Evolutionary conservation across 1,284 basidiomycete species (phyloP), one percentile per base, ranked within the genome.

Genomic region (Apiotrichum montevideense): DNA sequence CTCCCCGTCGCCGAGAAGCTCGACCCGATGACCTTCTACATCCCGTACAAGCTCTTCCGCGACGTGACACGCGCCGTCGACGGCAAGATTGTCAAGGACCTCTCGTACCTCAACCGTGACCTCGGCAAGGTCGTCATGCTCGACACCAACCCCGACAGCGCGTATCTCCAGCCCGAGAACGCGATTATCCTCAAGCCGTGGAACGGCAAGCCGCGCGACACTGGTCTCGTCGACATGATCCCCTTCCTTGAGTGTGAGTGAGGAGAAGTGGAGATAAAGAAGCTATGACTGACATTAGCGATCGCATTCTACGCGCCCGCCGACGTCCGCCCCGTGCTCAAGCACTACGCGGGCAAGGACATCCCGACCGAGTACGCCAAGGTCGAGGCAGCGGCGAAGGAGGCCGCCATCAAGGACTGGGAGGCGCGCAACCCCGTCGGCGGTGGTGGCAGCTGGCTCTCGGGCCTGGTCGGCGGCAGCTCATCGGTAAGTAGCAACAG

Each of bases 161-260:
- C 84, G 39, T 77, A 81, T 37, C 80, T 88, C 1, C 90, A 98
- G 64, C 93, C 90, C 6, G 90, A 96, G 67, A 98, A 98, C 68
- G 85, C 90, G 0, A 81, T 98, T 61, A 78, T 93, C 48, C 69
- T 98, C 46, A 85, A 87, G 14, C 86, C 86, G 61, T 99, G 96
- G 96, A 85, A 86, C 7, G 94, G 93, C 8, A 84, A 88, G 56
- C 78, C 84, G 0, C 81, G 76, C 33, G 91, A 95, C 73, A 84
- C 80, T 65, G 91, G 90, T 1, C 83, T 98, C 21, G 75, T 98
- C 10, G 87, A 87, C 10, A 82, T 97, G 79, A 92, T 99, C 63
- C 94, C 95, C 0, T 98, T 98, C 85, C 83, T 98, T 7, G 95
- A 98, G 79, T 92, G 91, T 92, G 73, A 50, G 87, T 80, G n/a